phyloP scores from a whole-genome alignment of 805 yeast species.

The Suhomyces emberorum region DNA sequence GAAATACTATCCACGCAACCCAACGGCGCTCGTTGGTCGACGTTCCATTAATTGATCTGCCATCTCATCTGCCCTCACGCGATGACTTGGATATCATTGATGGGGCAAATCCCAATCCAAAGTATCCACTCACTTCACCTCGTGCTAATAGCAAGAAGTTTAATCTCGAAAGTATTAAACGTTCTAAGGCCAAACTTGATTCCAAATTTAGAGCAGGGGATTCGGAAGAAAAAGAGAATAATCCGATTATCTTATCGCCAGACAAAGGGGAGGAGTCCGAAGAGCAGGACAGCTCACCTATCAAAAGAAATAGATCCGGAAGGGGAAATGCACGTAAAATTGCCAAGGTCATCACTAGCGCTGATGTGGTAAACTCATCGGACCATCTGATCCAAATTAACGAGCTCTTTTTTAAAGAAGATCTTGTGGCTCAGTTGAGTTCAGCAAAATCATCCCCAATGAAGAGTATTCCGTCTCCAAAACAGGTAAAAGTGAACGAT shows the following conservation, averaged over 20 bases:
- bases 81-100: background rate
- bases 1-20: conserved; percentile 17
- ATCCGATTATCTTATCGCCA: conserved; percentile 18
- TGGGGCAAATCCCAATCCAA: background rate
- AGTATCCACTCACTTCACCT: conserved; percentile 13
- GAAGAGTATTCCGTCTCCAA: background rate
- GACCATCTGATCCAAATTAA: conserved; percentile 16
- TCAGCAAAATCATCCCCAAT: conserved; percentile 10
- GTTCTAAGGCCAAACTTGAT: conserved; percentile 17
- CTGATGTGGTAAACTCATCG: conserved; percentile 10
- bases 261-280: conserved; percentile 1
- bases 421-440: conserved; percentile 19
- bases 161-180: conserved; percentile 10
- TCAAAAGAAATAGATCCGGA: conserved; percentile 11
- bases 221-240: conserved; percentile 8
- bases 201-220: conserved; percentile 9
- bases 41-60: conserved; percentile 10
- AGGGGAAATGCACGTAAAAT: conserved; percentile 14
- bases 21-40: conserved; percentile 9
- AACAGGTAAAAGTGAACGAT: background rate
- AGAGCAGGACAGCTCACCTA: conserved; percentile 15
- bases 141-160: conserved; percentile 7
- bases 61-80: conserved; percentile 2
- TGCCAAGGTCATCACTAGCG: conserved; percentile 20
- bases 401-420: conserved; percentile 22